These are phyloP conservation scores for Emiliania huxleyi DNA, from an alignment of 78 protist genomes.

Conservation along the genomic window DNA sequence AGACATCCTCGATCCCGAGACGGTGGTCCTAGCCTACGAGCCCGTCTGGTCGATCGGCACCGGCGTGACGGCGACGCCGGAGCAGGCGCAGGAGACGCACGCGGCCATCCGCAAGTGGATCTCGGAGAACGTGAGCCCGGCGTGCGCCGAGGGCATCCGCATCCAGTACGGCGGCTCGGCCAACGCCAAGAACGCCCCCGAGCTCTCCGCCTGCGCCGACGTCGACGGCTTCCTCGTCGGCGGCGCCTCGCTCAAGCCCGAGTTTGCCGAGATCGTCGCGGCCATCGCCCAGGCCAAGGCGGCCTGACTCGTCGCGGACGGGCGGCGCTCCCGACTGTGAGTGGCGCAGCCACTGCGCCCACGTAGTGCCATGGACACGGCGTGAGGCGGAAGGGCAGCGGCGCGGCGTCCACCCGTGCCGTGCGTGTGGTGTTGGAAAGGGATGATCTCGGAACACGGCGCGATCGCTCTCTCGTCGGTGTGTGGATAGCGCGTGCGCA, in stretches of 20 bases:
- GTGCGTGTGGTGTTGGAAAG: no score
- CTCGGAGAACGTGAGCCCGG: neutral
- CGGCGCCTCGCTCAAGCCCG: conserved; percentile 94
- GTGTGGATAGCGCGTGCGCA: no score
- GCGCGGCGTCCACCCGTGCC: no score
- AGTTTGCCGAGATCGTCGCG: conserved; percentile 79
- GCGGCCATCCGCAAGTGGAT: conserved; percentile 3
- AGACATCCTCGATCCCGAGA: neutral
- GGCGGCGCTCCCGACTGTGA: no score
- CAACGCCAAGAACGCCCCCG: conserved; percentile 69
- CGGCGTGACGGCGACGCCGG: conserved; percentile 92
- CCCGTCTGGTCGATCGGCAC: conserved; percentile 94
- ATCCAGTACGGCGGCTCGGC: conserved; percentile 68
- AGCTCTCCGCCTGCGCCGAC: conserved; percentile 72
- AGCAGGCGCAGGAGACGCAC: conserved; percentile 74
- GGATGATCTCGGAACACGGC: no score
- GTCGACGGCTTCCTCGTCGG: conserved; percentile 98
- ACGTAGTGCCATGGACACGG: no score
- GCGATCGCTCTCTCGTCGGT: no score
- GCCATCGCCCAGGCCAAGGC: no score
- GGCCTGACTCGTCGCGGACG: no score
- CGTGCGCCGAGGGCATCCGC: neutral
- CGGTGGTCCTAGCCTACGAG: conserved; percentile 70
- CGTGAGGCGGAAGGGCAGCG: no score
- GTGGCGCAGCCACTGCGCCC: no score